Percentiles rank a stretch among this genome's conserved stretches.
Evolutionary conservation across 2,329 filamentous ascomycete genomes (phyloP).

Genomic region (Chalaropsis ovoidea): DNA sequence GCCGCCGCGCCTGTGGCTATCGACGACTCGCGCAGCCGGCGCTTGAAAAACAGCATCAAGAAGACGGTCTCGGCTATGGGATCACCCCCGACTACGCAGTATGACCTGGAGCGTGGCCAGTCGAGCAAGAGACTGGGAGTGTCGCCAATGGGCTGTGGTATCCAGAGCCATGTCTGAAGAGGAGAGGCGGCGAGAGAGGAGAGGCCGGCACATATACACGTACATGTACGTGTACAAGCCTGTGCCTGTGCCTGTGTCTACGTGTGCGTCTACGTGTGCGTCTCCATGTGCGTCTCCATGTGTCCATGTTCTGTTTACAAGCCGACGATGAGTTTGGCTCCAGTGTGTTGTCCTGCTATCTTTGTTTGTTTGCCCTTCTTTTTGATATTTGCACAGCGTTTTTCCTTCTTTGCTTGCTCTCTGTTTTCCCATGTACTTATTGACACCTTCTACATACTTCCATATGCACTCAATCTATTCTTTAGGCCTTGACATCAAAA

Average conservation of each 20-base stretch:
- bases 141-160: slow-evolving; percentile 22
- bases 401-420: slow-evolving; percentile 3
- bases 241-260: too few relatives aligned
- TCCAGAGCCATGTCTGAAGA: slow-evolving; percentile 24
- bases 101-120: slow-evolving; percentile 25
- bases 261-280: not conserved
- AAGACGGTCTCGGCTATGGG: slow-evolving; percentile 26
- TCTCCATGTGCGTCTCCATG: not conserved
- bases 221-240: too few relatives aligned
- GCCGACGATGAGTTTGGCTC: not conserved
- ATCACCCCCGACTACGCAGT: slow-evolving; percentile 25
- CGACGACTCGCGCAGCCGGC: slow-evolving; percentile 21
- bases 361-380: not conserved
- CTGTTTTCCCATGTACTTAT: not conserved
- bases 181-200: not conserved
- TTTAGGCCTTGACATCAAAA: not conserved
- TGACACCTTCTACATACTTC: not conserved
- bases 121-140: slow-evolving; percentile 25
- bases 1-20: not conserved
- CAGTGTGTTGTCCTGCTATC: not conserved
- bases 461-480: not conserved
- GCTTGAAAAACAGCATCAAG: slow-evolving; percentile 23
- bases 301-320: not conserved
- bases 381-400: not conserved
- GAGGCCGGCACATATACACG: too few relatives aligned